Conservation (phyloP, 2,329 filamentous ascomycete species). For the Penicillium concentricum region DNA sequence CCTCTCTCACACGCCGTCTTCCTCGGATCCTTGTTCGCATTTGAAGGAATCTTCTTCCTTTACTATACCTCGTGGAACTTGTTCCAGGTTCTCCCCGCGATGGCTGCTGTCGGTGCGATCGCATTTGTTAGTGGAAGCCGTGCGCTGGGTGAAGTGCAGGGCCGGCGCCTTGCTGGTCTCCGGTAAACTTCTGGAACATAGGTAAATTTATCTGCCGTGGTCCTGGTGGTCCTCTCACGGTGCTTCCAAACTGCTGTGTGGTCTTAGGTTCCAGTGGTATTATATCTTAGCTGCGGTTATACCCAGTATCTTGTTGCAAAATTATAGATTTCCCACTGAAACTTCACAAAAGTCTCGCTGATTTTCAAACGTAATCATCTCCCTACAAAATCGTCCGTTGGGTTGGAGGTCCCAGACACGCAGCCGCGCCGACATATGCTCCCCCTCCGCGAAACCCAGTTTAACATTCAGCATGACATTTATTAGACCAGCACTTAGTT, state of each 20-base stretch:
- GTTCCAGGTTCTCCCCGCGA: conserved; percentile 80
- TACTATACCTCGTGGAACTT: conserved; percentile 93
- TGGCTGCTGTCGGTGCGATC: conserved; percentile 64
- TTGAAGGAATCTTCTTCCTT: conserved; percentile 90
- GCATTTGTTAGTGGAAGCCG: conserved; percentile 85
- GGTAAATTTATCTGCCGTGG: background rate
- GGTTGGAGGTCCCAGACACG: background rate
- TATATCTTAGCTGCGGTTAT: conserved; percentile 21
- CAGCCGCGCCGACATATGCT: background rate
- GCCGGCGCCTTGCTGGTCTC: conserved; percentile 73
- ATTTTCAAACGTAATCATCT: background rate
- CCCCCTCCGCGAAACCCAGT: background rate
- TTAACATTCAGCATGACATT: background rate
- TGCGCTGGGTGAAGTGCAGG: conserved; percentile 90
- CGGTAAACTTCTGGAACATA: conserved; percentile 44
- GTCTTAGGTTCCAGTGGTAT: background rate
- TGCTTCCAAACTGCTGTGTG: background rate
- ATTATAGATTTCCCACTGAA: background rate
- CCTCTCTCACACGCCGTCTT: conserved; percentile 82
- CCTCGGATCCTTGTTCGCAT: conserved; percentile 78
- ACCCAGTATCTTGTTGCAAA: conserved; percentile 8
- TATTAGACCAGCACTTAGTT: background rate
- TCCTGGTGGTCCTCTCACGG: background rate
- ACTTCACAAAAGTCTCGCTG: background rate
- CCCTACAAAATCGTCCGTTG: background rate